Percentiles rank a stretch among this genome's conserved stretches.
Conservation (phyloP, 1,284 basidiomycete genomes). For the Abortiporus biennis region DNA sequence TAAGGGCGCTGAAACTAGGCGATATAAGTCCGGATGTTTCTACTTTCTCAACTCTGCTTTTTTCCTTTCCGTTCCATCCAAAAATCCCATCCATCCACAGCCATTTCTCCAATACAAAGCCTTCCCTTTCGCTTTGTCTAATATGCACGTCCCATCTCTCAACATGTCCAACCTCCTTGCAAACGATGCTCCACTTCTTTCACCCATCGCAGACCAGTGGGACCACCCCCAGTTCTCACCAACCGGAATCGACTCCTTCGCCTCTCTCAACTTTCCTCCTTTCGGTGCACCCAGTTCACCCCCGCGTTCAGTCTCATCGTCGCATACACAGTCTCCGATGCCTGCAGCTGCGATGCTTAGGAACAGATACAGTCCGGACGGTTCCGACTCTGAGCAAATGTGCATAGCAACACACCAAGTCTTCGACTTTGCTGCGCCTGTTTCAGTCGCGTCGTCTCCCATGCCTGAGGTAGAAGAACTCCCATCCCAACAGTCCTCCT, state of each 20-base stretch:
- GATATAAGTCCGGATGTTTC: conserved; percentile 23
- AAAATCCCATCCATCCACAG: conserved; percentile 8
- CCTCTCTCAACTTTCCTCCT: conserved; percentile 17
- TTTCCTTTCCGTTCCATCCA: conserved; percentile 13
- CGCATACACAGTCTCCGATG: conserved; percentile 39
- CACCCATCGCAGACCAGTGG: conserved; percentile 49
- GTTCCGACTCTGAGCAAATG: conserved; percentile 37
- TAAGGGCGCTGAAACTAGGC: no score
- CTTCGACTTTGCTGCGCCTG: conserved; percentile 47
- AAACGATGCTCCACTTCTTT: conserved; percentile 43
- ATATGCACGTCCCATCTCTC: conserved; percentile 32
- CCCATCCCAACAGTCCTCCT: conserved; percentile 23
- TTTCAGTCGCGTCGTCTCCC: conserved; percentile 30
- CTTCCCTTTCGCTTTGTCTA: conserved; percentile 12
- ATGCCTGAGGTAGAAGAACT: conserved; percentile 18
- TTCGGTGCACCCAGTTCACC: conserved; percentile 19
- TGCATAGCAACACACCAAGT: conserved; percentile 67
- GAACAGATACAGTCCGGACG: conserved; percentile 38
- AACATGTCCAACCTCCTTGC: conserved; percentile 53
- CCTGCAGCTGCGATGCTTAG: conserved; percentile 42
- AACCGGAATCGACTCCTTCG: conserved; percentile 32
- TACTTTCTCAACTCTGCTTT: conserved; percentile 13
- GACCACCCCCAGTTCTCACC: conserved; percentile 31
- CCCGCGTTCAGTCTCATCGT: conserved; percentile 43
- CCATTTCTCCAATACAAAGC: conserved; percentile 11